phyloP scores from a whole-genome alignment of 345 rosid species.

The Salix dunnii region DNA sequence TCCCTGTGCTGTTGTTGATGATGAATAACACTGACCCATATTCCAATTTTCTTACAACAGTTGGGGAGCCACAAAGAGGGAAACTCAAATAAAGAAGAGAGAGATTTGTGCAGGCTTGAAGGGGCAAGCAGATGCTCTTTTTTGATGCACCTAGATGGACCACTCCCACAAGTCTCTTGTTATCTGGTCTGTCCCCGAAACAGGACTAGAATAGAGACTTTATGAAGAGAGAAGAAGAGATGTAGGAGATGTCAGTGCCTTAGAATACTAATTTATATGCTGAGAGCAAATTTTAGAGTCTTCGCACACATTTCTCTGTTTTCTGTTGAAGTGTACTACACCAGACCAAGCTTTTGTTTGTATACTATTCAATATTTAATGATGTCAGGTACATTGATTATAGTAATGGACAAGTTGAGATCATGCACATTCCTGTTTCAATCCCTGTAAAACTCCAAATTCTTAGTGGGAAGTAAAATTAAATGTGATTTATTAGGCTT shows the following conservation, averaged over 20 bases:
- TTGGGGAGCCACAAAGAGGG: neutral
- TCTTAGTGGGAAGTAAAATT: neutral
- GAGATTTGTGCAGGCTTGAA: neutral
- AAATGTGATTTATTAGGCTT: neutral
- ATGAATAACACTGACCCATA: slow-evolving; percentile 16
- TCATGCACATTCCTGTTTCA: neutral
- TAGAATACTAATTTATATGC: neutral
- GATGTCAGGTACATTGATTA: neutral
- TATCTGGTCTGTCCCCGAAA: neutral
- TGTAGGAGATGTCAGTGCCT: neutral
- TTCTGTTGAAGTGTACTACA: neutral
- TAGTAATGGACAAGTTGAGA: neutral
- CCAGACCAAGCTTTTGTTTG: neutral
- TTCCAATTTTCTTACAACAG: neutral
- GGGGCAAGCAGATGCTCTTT: neutral
- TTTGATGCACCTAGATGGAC: neutral
- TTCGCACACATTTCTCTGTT: neutral
- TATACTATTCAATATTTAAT: neutral
- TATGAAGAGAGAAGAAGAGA: neutral
- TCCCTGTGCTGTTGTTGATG: neutral
- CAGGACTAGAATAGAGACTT: neutral
- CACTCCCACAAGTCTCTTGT: neutral
- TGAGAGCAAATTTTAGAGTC: neutral
- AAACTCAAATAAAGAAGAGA: neutral
- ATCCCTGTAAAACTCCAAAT: neutral